Evolutionary conservation across 2,329 filamentous ascomycete species (phyloP), one percentile per base, ranked within the genome.

Genomic region (Fusarium sp.): DNA sequence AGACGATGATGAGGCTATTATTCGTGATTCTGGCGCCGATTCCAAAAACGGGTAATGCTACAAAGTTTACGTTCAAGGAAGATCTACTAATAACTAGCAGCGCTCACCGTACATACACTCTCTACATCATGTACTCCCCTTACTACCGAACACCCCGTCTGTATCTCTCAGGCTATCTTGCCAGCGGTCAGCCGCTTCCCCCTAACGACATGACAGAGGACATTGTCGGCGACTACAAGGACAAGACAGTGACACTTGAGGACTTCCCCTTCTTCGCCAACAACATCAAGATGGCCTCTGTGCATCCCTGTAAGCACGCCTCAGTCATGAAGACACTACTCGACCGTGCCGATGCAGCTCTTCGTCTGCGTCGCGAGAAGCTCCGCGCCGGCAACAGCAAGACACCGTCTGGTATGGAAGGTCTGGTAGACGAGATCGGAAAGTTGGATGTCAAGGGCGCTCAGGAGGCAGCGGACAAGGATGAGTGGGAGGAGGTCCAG

Each of bases 221-320:
- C 81, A 97, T 97, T 64, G 93, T 97, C 39, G 95, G 95, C 70
- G 95, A 97, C 85, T 97, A 97, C 86, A 97, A 97, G 81, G 95
- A 97, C 85, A 99, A 99, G 87, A 99, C 96, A 0, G 96, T 99
- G 68, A 99, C 96, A 4, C 91, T 98, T 66, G 96, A 99, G 81
- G 95, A 98, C 83, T 99, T 99, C 80, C 95, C 94, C 51, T 98
- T 97, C 86, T 96, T 97, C 81, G 93, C 94, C 73, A 92, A 93
- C 79, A 92, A 91, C 77, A 91, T 98, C 80, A 97, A 98, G 86
- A 99, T 98, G 90, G 96, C 95, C 38, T 96, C 93, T 36, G 93
- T 99, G 20, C 96, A 99, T 80, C 96, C 96, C 7, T 99, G 96
- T 89, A 97, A 96, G 81, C 96, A 99, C 81, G 96, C 96, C 15